phyloP scores from a whole-genome alignment of 768 basidiomycete species.

The Gautieria morchelliformis region DNA sequence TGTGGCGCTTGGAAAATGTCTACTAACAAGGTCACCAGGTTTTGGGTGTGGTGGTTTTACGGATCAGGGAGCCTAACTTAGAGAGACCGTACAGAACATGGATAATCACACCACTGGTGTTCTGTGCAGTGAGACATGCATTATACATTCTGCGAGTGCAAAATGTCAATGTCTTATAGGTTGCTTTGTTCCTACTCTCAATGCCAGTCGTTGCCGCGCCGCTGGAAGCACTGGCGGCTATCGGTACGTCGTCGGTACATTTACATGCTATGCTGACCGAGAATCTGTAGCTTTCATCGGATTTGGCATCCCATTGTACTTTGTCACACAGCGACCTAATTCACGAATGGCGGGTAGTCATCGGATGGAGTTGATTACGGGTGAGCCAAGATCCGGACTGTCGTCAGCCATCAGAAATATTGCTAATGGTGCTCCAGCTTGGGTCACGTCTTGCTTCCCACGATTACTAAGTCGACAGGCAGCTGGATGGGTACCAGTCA shows the following conservation, averaged over 20 bases:
- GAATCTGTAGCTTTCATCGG: constrained; percentile 55
- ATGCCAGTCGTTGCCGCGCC: constrained; percentile 96
- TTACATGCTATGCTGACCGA: constrained; percentile 5
- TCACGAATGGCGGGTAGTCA: constrained; percentile 7
- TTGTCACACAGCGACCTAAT: constrained; percentile 42
- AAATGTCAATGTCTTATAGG: constrained; percentile 29
- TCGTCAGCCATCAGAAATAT: not conserved
- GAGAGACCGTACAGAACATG: constrained; percentile 89
- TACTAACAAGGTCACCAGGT: constrained; percentile 39
- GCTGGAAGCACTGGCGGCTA: constrained; percentile 73
- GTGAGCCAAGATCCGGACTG: not conserved
- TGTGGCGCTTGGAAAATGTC: not conserved
- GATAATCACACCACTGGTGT: constrained; percentile 82
- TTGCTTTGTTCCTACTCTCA: constrained; percentile 80
- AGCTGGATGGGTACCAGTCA: constrained; percentile 72
- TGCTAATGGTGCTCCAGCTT: constrained; percentile 2
- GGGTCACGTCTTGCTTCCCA: constrained; percentile 34
- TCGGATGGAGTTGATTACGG: not conserved
- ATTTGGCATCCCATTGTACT: constrained; percentile 75
- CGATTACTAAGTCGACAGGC: constrained; percentile 41
- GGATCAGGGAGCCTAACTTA: constrained; percentile 83
- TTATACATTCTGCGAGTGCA: constrained; percentile 6
- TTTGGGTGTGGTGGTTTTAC: constrained; percentile 76
- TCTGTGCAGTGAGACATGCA: constrained; percentile 61
- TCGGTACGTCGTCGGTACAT: constrained; percentile 43